A percentile compares a stretch with the other conserved stretches of the same genome.
phyloP scores from a whole-genome alignment of 768 basidiomycete genomes.

The Mycena leptocephala region DNA sequence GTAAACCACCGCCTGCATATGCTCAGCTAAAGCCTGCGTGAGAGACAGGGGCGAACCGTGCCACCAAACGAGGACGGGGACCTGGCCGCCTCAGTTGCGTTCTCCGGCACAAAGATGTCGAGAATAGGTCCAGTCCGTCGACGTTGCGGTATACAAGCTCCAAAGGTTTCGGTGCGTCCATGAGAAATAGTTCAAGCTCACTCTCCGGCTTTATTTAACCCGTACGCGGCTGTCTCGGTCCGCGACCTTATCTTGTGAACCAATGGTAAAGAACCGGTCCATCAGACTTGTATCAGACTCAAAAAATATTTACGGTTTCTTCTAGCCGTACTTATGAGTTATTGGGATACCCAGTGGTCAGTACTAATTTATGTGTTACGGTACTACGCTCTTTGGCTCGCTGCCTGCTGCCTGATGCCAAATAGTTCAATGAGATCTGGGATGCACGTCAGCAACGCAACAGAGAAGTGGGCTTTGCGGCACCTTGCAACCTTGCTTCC shows the following conservation, averaged over 20 bases:
- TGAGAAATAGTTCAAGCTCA: too few relatives aligned
- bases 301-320: background rate
- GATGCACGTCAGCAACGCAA: background rate
- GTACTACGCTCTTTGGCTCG: constrained; percentile 31
- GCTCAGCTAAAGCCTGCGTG: background rate
- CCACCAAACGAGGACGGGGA: constrained; percentile 54
- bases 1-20: constrained; percentile 51
- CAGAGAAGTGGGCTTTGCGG: constrained; percentile 21
- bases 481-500: constrained; percentile 88
- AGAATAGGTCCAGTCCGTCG: constrained; percentile 52
- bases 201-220: too few relatives aligned
- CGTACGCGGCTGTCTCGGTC: too few relatives aligned
- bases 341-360: background rate
- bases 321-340: background rate
- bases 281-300: too few relatives aligned
- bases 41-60: constrained; percentile 44
- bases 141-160: constrained; percentile 50
- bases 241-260: too few relatives aligned
- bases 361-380: background rate
- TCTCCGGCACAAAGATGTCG: constrained; percentile 53
- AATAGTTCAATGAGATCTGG: constrained; percentile 76
- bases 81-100: constrained; percentile 46
- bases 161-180: constrained; percentile 36
- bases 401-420: constrained; percentile 56
- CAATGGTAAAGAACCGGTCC: too few relatives aligned